A percentile compares a stretch with the other conserved stretches of the same genome.
Conservation (phyloP, 2,329 filamentous ascomycete genomes). For the Aspergillus awamori region DNA sequence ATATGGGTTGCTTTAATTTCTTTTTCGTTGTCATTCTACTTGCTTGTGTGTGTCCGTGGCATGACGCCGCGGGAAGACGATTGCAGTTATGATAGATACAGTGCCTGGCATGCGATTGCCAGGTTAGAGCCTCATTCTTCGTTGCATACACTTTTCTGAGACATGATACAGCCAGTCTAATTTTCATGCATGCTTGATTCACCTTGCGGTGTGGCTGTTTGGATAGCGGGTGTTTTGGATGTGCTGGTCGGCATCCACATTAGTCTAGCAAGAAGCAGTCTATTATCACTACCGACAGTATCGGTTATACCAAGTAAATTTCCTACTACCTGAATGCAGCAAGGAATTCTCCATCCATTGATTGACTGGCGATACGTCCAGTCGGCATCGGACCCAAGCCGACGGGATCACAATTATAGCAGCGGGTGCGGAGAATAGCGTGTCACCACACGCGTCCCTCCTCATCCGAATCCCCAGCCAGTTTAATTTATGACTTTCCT, state of each 20-base stretch:
- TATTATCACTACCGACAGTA: not conserved
- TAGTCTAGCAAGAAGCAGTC: not conserved
- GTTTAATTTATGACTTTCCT: slow-evolving; percentile 7
- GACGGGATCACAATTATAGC: not conserved
- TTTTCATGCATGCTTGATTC: not conserved
- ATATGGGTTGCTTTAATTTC: not conserved
- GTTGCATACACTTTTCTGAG: not conserved
- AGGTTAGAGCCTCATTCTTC: not conserved
- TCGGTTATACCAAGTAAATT: no score
- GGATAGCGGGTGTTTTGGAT: not conserved
- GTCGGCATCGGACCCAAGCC: no score
- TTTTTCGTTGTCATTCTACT: slow-evolving; percentile 2
- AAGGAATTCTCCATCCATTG: not conserved
- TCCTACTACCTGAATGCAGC: no score
- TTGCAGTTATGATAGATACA: not conserved
- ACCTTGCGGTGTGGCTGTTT: not conserved
- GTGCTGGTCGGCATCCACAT: not conserved
- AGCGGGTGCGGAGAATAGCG: slow-evolving; percentile 19
- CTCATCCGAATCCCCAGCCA: slow-evolving; percentile 3
- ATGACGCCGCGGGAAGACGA: not conserved
- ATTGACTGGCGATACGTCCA: not conserved
- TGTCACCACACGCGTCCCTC: slow-evolving; percentile 30
- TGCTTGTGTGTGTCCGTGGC: not conserved
- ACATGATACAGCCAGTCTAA: not conserved
- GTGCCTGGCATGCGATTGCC: not conserved